Evolutionary conservation across 2,329 filamentous ascomycete genomes (phyloP).

Genomic region (Coniochaeta sp.): DNA sequence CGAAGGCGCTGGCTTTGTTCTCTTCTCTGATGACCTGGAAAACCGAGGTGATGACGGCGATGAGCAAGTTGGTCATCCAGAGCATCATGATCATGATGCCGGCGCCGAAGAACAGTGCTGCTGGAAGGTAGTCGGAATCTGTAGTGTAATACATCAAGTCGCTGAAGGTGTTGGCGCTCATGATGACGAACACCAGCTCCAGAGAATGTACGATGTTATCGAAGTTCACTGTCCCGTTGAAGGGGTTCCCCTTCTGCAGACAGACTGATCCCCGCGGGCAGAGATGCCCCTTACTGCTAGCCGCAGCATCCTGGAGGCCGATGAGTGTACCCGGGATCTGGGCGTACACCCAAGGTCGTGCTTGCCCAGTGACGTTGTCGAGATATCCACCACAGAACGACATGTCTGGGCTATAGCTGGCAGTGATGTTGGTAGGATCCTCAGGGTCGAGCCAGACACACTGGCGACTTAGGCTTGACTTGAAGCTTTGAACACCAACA

Average conservation of each 20-base stretch:
- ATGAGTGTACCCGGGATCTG: conserved; percentile 24
- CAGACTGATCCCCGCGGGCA: conserved; percentile 82
- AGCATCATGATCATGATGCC: conserved; percentile 87
- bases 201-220: conserved; percentile 90
- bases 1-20: conserved; percentile 89
- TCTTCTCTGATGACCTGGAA: conserved; percentile 98
- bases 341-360: conserved; percentile 60
- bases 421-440: conserved; percentile 44
- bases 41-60: conserved; percentile 96
- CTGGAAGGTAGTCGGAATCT: conserved; percentile 81
- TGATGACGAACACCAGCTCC: conserved; percentile 93
- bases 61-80: conserved; percentile 90
- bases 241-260: conserved; percentile 71
- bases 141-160: conserved; percentile 92
- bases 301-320: conserved; percentile 42
- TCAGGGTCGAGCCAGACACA: conserved; percentile 69
- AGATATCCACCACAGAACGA: conserved; percentile 86
- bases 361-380: conserved; percentile 45
- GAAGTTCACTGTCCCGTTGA: conserved; percentile 81
- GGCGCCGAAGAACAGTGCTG: conserved; percentile 68
- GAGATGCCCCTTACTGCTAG: conserved; percentile 70
- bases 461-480: conserved; percentile 68
- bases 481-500: conserved; percentile 93
- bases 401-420: conserved; percentile 54
- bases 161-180: conserved; percentile 96